These are phyloP conservation scores for Dipteronia dyeriana DNA, from an alignment of 345 rosid species.

Conservation along the genomic window DNA sequence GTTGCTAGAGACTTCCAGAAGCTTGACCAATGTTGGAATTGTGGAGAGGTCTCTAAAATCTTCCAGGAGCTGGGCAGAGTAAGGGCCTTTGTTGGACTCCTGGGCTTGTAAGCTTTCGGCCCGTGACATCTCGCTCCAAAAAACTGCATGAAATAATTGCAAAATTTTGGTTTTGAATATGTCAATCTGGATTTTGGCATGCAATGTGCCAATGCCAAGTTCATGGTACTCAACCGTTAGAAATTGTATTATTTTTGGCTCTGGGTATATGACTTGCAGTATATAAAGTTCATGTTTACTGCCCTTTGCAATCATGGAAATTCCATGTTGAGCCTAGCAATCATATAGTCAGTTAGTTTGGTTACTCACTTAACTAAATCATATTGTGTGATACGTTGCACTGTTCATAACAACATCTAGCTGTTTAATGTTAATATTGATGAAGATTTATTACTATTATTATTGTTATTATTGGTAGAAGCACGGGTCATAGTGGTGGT, in stretches of 20 bases:
- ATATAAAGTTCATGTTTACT: conserved; percentile 7
- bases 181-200: neutral
- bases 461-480: neutral
- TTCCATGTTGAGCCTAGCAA: neutral
- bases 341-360: neutral
- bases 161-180: neutral
- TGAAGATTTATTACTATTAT: neutral
- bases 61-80: no score
- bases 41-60: no score
- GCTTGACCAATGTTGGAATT: no score
- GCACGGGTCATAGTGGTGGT: neutral
- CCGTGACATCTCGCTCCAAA: no score
- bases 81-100: no score
- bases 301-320: neutral
- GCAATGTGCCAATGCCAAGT: neutral
- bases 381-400: neutral
- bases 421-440: neutral
- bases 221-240: neutral
- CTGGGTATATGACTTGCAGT: neutral
- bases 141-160: neutral
- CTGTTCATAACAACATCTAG: neutral
- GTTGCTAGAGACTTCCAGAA: no score
- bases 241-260: neutral
- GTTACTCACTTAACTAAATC: neutral
- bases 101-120: no score